Evolutionary conservation across 1,284 basidiomycete genomes (phyloP).

Genomic region (Heterobasidion annosum): DNA sequence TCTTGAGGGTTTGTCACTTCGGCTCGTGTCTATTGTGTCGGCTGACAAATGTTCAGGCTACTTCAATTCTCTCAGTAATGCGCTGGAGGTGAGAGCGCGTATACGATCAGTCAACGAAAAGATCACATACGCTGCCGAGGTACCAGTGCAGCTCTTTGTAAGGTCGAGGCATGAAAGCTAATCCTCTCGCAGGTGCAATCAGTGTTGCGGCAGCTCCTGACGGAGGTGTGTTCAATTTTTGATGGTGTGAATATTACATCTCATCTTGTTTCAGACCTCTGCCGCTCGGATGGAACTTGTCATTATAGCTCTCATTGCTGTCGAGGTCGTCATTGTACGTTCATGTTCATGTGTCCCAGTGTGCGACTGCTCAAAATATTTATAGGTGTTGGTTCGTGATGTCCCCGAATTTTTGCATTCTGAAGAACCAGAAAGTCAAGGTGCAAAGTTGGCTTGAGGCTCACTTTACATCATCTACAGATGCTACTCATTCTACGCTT

Average conservation of each 20-base stretch:
- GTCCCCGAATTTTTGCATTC: constrained; percentile 9
- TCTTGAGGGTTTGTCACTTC: constrained; percentile 54
- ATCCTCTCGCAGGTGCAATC: constrained; percentile 45
- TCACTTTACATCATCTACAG: too few species aligned
- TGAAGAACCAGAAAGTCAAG: neutral
- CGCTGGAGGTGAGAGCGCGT: constrained; percentile 75
- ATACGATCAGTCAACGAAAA: constrained; percentile 83
- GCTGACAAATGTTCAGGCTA: constrained; percentile 38
- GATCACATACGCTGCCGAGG: constrained; percentile 88
- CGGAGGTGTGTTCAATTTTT: constrained; percentile 42
- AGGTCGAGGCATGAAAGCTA: neutral
- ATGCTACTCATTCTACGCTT: too few species aligned
- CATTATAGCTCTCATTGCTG: constrained; percentile 84
- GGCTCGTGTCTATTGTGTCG: neutral
- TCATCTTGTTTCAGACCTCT: constrained; percentile 47
- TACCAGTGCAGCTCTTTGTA: constrained; percentile 20
- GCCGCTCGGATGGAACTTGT: constrained; percentile 86
- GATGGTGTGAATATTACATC: neutral
- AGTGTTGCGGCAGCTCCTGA: constrained; percentile 67
- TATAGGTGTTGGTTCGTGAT: constrained; percentile 12
- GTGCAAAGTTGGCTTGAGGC: neutral
- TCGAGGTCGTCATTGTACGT: constrained; percentile 82
- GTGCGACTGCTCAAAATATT: neutral
- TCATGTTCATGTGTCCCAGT: neutral
- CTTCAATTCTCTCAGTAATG: constrained; percentile 74